These are phyloP conservation scores for Quercus wislizeni DNA, from an alignment of 306 rosid species.

Conservation along the genomic window DNA sequence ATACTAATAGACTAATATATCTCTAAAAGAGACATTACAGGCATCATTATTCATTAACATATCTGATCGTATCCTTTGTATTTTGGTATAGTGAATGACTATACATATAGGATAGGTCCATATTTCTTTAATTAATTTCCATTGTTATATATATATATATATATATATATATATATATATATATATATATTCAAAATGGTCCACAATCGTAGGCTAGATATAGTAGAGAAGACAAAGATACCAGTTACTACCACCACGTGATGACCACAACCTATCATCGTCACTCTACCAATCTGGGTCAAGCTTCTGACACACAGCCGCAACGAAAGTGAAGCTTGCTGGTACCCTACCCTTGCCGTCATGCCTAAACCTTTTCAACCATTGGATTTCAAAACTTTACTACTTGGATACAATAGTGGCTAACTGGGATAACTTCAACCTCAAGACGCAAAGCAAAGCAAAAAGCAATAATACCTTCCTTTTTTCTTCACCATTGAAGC, in stretches of 20 bases:
- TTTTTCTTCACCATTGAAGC: too few species aligned
- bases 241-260: constrained; percentile 19
- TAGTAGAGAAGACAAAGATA: not conserved
- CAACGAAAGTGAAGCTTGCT: not conserved
- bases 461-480: too few species aligned
- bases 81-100: too few species aligned
- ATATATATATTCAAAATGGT: not conserved
- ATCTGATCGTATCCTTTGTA: too few species aligned
- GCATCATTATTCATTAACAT: too few species aligned
- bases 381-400: too few species aligned
- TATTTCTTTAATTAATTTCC: not conserved
- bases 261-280: not conserved
- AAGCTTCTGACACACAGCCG: constrained; percentile 8
- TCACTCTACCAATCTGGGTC: not conserved
- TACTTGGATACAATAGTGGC: too few species aligned
- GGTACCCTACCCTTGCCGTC: not conserved
- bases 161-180: not conserved
- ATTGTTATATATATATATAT: too few species aligned
- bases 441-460: too few species aligned
- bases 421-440: too few species aligned
- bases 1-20: too few species aligned
- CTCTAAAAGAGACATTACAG: too few species aligned
- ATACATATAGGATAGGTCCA: not conserved
- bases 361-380: not conserved
- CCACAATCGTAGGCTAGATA: constrained; percentile 16